Evolutionary conservation across 169 alveolate species (phyloP).

Genomic region (Plasmodium gonderi): DNA sequence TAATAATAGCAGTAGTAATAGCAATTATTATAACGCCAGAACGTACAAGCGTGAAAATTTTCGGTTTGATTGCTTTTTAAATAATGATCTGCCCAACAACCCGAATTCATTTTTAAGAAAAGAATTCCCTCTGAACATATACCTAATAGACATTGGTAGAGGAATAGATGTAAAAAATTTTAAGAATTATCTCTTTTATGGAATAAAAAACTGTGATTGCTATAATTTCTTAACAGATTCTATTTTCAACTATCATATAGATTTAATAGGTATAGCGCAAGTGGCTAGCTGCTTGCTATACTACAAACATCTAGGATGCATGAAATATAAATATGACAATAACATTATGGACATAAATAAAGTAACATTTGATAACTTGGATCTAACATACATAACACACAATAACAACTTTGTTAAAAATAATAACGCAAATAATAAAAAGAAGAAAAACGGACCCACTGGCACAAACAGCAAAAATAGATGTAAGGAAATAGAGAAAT

Average conservation of each 20-base stretch:
- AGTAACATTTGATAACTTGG: conserved; percentile 8
- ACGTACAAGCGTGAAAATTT: too few species aligned
- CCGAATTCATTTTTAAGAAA: conserved; percentile 26
- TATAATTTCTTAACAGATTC: conserved; percentile 50
- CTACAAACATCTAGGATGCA: conserved; percentile 40
- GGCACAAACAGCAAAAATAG: not conserved
- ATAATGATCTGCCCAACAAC: conserved; percentile 3
- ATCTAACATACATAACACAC: conserved; percentile 51
- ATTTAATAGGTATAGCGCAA: conserved; percentile 70
- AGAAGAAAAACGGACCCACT: not conserved
- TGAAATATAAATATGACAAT: conserved; percentile 43
- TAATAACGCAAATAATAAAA: not conserved
- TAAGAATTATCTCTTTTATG: conserved; percentile 55
- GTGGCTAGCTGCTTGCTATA: conserved; percentile 70
- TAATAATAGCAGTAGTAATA: not conserved
- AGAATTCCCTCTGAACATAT: conserved; percentile 30
- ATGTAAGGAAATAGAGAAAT: conserved; percentile 43
- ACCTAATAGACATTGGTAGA: conserved; percentile 57
- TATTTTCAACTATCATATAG: conserved; percentile 51
- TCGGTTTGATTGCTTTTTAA: not conserved
- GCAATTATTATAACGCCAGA: too few species aligned
- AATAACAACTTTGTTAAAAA: conserved; percentile 21
- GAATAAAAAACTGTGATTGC: conserved; percentile 66
- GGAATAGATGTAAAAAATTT: conserved; percentile 52
- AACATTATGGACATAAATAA: conserved; percentile 14